phyloP scores from a whole-genome alignment of 805 yeast genomes.

The Candida vaughaniae region DNA sequence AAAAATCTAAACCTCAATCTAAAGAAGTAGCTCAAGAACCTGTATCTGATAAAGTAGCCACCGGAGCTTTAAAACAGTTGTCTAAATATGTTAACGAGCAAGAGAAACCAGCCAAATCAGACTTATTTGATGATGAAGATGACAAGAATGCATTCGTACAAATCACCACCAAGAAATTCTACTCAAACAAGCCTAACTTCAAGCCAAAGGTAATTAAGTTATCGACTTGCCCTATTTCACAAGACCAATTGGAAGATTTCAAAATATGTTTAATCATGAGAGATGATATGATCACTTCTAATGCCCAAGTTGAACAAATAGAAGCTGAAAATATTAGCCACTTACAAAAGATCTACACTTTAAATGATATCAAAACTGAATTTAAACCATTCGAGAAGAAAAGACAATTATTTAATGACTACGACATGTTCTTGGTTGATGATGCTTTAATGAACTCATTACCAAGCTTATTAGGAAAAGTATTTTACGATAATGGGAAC shows the following conservation, averaged over 20 bases:
- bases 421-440: constrained; percentile 81
- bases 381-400: constrained; percentile 88
- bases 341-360: constrained; percentile 59
- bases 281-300: constrained; percentile 50
- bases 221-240: constrained; percentile 43
- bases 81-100: constrained; percentile 50
- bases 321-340: constrained; percentile 48
- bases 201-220: constrained; percentile 54
- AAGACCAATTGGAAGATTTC: constrained; percentile 38
- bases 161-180: constrained; percentile 63
- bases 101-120: constrained; percentile 31
- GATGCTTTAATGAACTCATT: constrained; percentile 75
- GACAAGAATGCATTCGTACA: constrained; percentile 57
- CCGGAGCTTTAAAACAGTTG: constrained; percentile 64
- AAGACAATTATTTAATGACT: constrained; percentile 66
- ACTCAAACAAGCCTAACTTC: constrained; percentile 56
- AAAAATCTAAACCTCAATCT: constrained; percentile 35
- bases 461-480: constrained; percentile 82
- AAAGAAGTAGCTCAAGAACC: constrained; percentile 2
- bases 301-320: constrained; percentile 43
- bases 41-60: constrained; percentile 22
- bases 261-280: constrained; percentile 67
- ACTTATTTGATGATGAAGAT: constrained; percentile 51
- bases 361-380: constrained; percentile 74
- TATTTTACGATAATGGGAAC: constrained; percentile 54